Evolutionary conservation across 2,329 filamentous ascomycete species (phyloP).

Genomic region (Aspergillus nomiae): DNA sequence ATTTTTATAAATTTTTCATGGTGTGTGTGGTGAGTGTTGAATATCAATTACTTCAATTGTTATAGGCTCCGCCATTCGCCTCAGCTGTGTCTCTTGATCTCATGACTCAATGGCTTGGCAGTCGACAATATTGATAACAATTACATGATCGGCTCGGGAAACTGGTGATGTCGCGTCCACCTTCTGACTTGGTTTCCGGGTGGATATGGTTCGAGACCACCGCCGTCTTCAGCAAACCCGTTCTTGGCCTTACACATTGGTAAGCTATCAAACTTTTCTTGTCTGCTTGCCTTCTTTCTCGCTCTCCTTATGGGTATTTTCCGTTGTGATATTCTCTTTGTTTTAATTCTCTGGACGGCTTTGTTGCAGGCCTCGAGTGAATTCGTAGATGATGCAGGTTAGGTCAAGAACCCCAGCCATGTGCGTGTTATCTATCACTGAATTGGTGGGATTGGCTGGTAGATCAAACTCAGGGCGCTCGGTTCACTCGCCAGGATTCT

Average conservation of each 20-base stretch:
- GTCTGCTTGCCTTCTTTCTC: neutral
- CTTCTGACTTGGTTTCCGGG: neutral
- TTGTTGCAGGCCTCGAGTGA: neutral
- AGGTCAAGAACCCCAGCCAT: neutral
- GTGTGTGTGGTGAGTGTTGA: neutral
- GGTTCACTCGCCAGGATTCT: neutral
- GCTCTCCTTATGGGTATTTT: neutral
- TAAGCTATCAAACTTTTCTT: neutral
- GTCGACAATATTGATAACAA: neutral
- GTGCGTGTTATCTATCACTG: conserved; percentile 1
- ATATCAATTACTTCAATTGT: conserved; percentile 4
- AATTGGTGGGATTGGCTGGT: conserved; percentile 3
- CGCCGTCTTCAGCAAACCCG: neutral
- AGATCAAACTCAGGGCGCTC: neutral
- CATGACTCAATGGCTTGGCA: neutral
- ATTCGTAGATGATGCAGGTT: neutral
- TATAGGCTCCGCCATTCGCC: neutral
- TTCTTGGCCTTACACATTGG: neutral
- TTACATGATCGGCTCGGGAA: conserved; percentile 4
- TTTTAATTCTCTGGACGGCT: neutral
- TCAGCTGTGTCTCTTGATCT: neutral
- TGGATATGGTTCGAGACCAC: neutral
- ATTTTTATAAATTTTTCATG: conserved; percentile 10
- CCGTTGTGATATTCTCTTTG: neutral
- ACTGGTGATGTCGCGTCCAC: conserved; percentile 1